Base-by-base conservation (phyloP, 257 asterid genomes). In the Vinca minor region DNA sequence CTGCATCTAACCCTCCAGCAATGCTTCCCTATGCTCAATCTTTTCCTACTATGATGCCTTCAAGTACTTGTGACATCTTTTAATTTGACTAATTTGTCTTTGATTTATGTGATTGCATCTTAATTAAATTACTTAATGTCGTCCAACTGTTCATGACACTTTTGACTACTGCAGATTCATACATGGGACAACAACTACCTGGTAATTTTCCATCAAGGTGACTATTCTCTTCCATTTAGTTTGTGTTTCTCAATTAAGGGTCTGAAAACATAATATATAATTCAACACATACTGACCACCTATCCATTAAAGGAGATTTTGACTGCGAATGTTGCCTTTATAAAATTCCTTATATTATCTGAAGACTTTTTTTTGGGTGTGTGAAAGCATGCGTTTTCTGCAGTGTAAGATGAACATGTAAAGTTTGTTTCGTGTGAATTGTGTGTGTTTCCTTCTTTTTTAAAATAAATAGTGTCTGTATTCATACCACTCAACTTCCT, bases 171-270 rank as follows among this genome's bases (percentile, higher is more conserved):
- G 67, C 87, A 91, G 98, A 81, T 77, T 58, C 83, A 29, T 83
- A 78, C 74, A 29, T 76, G 72, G 89, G 86, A 61, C 91, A 85
- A 60, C 86, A 76, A 58, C 67, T 61, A n/a, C 71, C 85, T 31
- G 85, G 84, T 68, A 74, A 59, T 84, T 68, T 77, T 68, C 73
- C 83, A 72, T 77, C 80, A 29, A 91, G 96, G 98, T 91, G 78
- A 41, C 45, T 66, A 53, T 46, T 67, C 29, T 50, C 62, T 45
- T 62, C 62, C 17, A 11, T 49, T 26, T 20, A 2, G 11, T 46
- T 63, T n/a, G n/a, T 36, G 4, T 14, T 26, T 39, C 34, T 34
- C 32, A 38, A 13, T 53, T 26, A 1, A 15, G 59, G 5, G 32
- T 56, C 44, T 1, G 39, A 45, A 26, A 50, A 47, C 49, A 23